Percentiles rank a stretch among this genome's conserved stretches.
phyloP scores from a whole-genome alignment of 768 basidiomycete species.

The Mycena rebaudengoi region DNA sequence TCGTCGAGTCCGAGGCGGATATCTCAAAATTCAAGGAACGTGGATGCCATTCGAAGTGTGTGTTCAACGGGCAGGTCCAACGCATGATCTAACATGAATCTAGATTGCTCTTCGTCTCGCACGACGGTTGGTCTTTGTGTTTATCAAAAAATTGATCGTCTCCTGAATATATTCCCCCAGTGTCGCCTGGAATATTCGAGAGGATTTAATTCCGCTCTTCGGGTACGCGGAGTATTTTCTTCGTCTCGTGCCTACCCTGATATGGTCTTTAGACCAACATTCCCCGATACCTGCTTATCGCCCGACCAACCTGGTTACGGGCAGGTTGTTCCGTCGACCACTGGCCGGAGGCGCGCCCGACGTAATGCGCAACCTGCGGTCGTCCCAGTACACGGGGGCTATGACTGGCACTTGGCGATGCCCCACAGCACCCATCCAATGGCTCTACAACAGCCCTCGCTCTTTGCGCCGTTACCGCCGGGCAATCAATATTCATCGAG shows the following conservation, averaged over 20 bases:
- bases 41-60: constrained; percentile 92
- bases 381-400: neutral
- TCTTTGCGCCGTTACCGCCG: neutral
- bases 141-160: constrained; percentile 12
- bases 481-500: constrained; percentile 33
- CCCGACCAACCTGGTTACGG: constrained; percentile 90
- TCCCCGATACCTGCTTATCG: constrained; percentile 83
- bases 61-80: neutral
- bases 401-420: neutral
- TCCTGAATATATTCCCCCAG: too few species aligned
- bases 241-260: constrained; percentile 17
- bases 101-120: constrained; percentile 84
- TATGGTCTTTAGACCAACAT: constrained; percentile 68
- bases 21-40: constrained; percentile 92
- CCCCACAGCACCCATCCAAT: neutral
- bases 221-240: constrained; percentile 58
- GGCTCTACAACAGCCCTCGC: constrained; percentile 4
- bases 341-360: constrained; percentile 68
- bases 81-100: constrained; percentile 19
- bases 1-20: constrained; percentile 86
- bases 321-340: constrained; percentile 73
- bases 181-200: constrained; percentile 88
- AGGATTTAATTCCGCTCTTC: constrained; percentile 88
- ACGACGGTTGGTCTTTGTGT: constrained; percentile 65
- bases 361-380: constrained; percentile 55